Base-by-base conservation (phyloP, 257 asterid species). In the Osmanthus fragrans region DNA sequence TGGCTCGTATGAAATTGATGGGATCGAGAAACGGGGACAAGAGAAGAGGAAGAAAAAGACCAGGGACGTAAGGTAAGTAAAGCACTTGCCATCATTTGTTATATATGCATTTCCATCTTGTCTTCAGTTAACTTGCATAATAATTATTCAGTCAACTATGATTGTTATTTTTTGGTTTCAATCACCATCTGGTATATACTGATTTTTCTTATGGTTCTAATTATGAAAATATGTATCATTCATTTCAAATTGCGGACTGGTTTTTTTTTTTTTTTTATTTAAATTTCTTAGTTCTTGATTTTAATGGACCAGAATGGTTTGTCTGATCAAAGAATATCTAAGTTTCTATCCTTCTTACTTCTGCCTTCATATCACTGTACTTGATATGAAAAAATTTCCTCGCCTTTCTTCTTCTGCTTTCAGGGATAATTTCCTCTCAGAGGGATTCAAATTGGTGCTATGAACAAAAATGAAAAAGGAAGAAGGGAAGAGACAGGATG, bases 381-480 rank as follows among this genome's bases (percentile, higher is more conserved):
- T 39, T 67, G 65, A 45, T 60, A 10, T n/a, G 67, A 39, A 18
- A 73, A 37, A 2, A 2, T 76, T 40, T n/a, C 29, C 74, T 76
- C 47, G 11, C 27, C 27, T 65, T 51, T 21, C 51, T 12, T 71
- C 69, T 70, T 27, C 45, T 80, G 42, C 21, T 69, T 7, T 21
- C 86, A 91, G 92, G 88, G 91, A 89, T 72, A 87, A 84, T 80
- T 88, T 85, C 83, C 85, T 90, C 71, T 90, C 96, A 0, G 87
- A 85, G 88, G 97, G 94, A 70, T 88, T 92, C 83, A 90, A 90
- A 82, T 72, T 92, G 86, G 90, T 85, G 70, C 93, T 92, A 45
- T 90, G 70, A 77, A 73, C 66, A 72, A 47, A 56, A 78, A 68
- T 58, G 79, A 74, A 37, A 51, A 16, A 34, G n/a, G 74, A 71